Evolutionary conservation across 1,284 basidiomycete genomes (phyloP).

Genomic region (Boletellus sp.): DNA sequence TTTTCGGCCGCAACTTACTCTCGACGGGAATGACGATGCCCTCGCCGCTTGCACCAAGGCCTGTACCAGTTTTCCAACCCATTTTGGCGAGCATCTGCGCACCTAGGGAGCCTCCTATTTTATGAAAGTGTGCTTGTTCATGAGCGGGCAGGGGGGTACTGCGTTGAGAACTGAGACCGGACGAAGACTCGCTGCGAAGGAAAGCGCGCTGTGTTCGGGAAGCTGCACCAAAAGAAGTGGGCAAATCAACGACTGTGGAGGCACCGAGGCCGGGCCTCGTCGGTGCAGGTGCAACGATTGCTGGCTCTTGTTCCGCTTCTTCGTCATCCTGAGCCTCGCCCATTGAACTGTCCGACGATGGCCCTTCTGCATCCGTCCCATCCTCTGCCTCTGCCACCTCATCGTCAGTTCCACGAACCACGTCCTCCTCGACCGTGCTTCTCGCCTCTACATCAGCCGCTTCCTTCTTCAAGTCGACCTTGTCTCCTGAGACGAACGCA

Average conservation of each 20-base stretch:
- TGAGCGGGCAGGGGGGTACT: conserved; percentile 53
- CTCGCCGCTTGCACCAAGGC: conserved; percentile 75
- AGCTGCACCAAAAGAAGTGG: conserved; percentile 43
- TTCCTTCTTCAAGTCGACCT: conserved; percentile 46
- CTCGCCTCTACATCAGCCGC: conserved; percentile 42
- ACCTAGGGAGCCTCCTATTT: conserved; percentile 74
- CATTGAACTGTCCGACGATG: conserved; percentile 34
- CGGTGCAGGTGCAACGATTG: conserved; percentile 30
- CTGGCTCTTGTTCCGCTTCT: conserved; percentile 27
- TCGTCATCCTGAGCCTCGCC: conserved; percentile 40
- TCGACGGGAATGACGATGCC: conserved; percentile 90
- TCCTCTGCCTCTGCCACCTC: conserved; percentile 43
- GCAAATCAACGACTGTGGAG: conserved; percentile 29
- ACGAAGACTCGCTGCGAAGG: conserved; percentile 46
- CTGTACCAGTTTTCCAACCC: conserved; percentile 87
- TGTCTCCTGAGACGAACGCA: conserved; percentile 64
- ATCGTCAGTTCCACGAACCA: conserved; percentile 36
- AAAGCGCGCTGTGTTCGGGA: conserved; percentile 50
- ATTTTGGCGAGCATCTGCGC: conserved; percentile 89
- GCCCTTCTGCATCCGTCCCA: conserved; percentile 21
- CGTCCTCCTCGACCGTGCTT: conserved; percentile 35
- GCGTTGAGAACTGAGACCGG: conserved; percentile 40
- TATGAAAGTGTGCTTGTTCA: conserved; percentile 78
- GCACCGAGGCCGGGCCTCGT: conserved; percentile 22
- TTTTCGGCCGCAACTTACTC: conserved; percentile 76